Evolutionary conservation across 2,329 filamentous ascomycete genomes (phyloP).

Genomic region (Aureobasidium namibiae): DNA sequence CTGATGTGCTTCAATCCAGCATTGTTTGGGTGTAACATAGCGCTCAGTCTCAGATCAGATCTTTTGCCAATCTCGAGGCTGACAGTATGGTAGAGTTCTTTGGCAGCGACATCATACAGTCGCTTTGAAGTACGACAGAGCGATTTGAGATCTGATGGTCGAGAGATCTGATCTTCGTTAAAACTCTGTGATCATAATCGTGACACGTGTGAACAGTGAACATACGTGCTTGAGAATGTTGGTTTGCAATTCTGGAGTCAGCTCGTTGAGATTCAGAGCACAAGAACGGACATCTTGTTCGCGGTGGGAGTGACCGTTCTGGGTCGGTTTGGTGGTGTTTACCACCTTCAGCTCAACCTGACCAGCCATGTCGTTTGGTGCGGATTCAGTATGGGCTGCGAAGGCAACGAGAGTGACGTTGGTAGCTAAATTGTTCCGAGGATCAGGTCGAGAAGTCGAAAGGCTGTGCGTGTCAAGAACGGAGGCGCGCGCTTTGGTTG

Average conservation of each 20-base stretch:
- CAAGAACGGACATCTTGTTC: no score
- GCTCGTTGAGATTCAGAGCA: background rate
- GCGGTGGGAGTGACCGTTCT: background rate
- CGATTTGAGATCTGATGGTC: constrained; percentile 40
- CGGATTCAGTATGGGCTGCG: background rate
- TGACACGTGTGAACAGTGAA: background rate
- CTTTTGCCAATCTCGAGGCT: constrained; percentile 38
- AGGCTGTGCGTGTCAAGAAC: background rate
- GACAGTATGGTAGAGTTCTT: constrained; percentile 39
- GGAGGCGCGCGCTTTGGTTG: constrained; percentile 8
- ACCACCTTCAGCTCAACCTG: background rate
- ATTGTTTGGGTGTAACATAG: constrained; percentile 40
- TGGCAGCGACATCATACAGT: constrained; percentile 38
- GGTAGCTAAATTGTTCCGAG: background rate
- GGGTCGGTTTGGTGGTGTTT: background rate
- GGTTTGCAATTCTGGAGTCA: background rate
- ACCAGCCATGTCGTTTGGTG: background rate
- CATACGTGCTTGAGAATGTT: constrained; percentile 7
- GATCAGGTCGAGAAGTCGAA: background rate
- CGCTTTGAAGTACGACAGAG: constrained; percentile 40
- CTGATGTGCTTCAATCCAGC: constrained; percentile 39
- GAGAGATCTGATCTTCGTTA: constrained; percentile 27
- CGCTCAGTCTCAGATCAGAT: constrained; percentile 35
- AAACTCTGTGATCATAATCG: background rate
- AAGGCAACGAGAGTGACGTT: background rate